A percentile compares a stretch with the other conserved stretches of the same genome.
Conservation (phyloP, 768 basidiomycete species). For the Paxillus rubicundulus region DNA sequence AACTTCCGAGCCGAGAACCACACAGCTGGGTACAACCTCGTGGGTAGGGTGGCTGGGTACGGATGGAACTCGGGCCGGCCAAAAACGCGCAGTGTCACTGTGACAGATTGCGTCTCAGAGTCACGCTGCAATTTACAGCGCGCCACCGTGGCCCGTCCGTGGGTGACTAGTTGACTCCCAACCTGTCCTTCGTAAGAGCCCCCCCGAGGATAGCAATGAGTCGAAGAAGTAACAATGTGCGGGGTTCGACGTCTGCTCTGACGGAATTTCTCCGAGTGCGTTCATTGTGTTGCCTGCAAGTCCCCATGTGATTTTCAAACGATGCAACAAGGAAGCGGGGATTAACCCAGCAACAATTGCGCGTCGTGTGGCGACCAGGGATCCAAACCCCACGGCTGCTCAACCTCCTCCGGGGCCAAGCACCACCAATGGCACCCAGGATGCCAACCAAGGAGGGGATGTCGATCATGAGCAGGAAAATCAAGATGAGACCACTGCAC, state of each 20-base stretch:
- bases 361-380: slow-evolving; percentile 33
- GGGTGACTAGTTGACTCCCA: background rate
- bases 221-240: slow-evolving; percentile 52
- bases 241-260: slow-evolving; percentile 79
- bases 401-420: slow-evolving; percentile 50
- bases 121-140: slow-evolving; percentile 13
- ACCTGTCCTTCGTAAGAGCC: background rate
- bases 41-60: no score
- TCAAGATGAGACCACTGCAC: slow-evolving; percentile 7
- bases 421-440: slow-evolving; percentile 9
- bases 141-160: background rate
- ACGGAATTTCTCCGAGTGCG: slow-evolving; percentile 76
- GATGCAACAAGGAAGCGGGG: slow-evolving; percentile 45
- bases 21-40: no score
- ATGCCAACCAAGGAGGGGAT: slow-evolving; percentile 9
- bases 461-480: slow-evolving; percentile 14
- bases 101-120: slow-evolving; percentile 15
- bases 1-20: no score
- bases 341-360: slow-evolving; percentile 46
- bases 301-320: slow-evolving; percentile 24
- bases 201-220: slow-evolving; percentile 18
- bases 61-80: no score
- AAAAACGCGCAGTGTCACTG: slow-evolving; percentile 3
- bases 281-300: background rate
- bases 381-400: slow-evolving; percentile 23